Evolutionary conservation across 305 asterid genomes (phyloP).

Genomic region (Lippia alba): DNA sequence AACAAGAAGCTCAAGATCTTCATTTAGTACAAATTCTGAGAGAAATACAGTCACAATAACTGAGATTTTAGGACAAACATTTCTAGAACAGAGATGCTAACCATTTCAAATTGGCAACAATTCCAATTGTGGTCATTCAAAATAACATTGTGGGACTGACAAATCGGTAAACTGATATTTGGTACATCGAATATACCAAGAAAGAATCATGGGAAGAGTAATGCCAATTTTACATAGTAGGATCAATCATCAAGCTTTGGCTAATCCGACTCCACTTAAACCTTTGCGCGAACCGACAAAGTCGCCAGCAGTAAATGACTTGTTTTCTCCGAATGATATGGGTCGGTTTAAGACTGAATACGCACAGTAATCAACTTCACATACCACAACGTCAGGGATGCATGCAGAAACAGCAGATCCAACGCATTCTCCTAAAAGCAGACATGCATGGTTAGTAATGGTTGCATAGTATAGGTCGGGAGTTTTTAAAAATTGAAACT

Average conservation of each 20-base stretch:
- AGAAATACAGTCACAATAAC: background rate
- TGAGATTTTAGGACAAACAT: background rate
- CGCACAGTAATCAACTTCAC: slow-evolving; percentile 75
- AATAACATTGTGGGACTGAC: slow-evolving; percentile 13
- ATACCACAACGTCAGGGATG: slow-evolving; percentile 42
- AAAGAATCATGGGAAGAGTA: background rate
- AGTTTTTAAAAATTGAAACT: no score
- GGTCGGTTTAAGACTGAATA: slow-evolving; percentile 52
- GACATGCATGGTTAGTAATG: background rate
- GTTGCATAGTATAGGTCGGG: background rate
- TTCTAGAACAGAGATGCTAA: slow-evolving; percentile 33
- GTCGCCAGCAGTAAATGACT: slow-evolving; percentile 54
- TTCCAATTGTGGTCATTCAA: slow-evolving; percentile 2
- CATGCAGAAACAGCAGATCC: slow-evolving; percentile 57
- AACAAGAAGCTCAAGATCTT: slow-evolving; percentile 1
- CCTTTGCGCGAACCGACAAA: slow-evolving; percentile 49
- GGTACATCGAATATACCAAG: background rate
- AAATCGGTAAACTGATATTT: background rate
- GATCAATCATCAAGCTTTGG: slow-evolving; percentile 13
- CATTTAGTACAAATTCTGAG: background rate
- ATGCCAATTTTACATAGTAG: slow-evolving; percentile 3
- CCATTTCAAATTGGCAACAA: slow-evolving; percentile 44
- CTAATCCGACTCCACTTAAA: slow-evolving; percentile 41
- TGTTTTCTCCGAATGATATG: slow-evolving; percentile 43
- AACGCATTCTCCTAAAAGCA: slow-evolving; percentile 80